Base-by-base conservation (phyloP, 2,329 filamentous ascomycete genomes). In the Graphium sp. region DNA sequence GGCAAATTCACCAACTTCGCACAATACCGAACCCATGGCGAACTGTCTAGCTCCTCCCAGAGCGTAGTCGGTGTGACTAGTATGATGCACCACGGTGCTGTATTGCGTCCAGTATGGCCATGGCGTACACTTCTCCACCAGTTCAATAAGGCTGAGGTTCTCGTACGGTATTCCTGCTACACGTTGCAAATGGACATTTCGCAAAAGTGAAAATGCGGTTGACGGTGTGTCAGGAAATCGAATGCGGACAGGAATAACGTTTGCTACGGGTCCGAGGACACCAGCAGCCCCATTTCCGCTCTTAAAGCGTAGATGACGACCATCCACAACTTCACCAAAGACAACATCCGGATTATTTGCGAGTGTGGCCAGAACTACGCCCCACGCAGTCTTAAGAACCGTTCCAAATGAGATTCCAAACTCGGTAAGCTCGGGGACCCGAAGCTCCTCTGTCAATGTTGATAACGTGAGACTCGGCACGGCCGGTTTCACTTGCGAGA, bases 371-470 rank as follows among this genome's bases (percentile, higher is more conserved):
- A 74, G 52, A 0, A 63, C 56, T 34, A 65, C 56, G 1, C 64
- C 59, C 66, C 68, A 74, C 0, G 66, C 66, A 0, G 63, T 58
- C 41, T 68, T 69, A 19, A 72, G 49, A 3, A 72, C 53, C 0
- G 61, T 58, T 33, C 65, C 60, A 21, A 63, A 61, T 0, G 53
- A 50, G 33, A 66, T 52, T 7, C 54, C 56, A 4, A 62, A 45
- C 20, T 53, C 54, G 6, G 19, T 12, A 12, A 25, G 22, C 6
- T 50, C 39, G 6, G 50, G 52, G 2, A 61, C 41, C 1, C 53
- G 38, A 12, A 60, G 49, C 13, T 49, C 50, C 31, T 56, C 49
- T 4, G 41, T 43, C 7, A 64, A 32, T 1, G 52, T 57, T 34
- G 49, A 55, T 31, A 50, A 46, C 26, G 49, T 52, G 10, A 42